Conservation (phyloP, 331 rosid species). For the Prunus yedoensis region DNA sequence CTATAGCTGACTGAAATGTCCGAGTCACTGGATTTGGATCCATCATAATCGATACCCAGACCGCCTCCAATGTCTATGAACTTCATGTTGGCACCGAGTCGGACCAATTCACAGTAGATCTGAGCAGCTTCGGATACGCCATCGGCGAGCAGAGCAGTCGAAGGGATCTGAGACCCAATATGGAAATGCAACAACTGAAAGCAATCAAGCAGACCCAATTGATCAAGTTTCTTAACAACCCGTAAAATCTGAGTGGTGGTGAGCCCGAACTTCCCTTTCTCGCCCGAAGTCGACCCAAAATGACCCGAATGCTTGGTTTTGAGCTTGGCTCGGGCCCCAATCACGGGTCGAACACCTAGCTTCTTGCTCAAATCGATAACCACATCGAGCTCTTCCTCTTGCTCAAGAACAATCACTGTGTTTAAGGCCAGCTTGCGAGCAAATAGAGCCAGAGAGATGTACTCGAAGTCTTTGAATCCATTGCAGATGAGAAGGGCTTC, state of each 20-base stretch:
- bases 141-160: conserved; percentile 70
- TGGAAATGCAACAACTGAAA: conserved; percentile 94
- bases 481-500: conserved; percentile 77
- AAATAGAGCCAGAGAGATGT: conserved; percentile 72
- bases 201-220: conserved; percentile 77
- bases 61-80: conserved; percentile 96
- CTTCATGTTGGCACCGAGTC: conserved; percentile 81
- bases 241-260: conserved; percentile 73
- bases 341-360: conserved; percentile 69
- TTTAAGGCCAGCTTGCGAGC: conserved; percentile 78
- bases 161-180: conserved; percentile 94
- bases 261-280: conserved; percentile 92
- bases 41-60: conserved; percentile 87
- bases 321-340: conserved; percentile 84
- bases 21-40: conserved; percentile 73
- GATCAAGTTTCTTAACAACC: conserved; percentile 75
- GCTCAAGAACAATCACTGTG: conserved; percentile 84
- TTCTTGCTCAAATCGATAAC: conserved; percentile 65
- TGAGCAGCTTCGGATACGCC: conserved; percentile 91
- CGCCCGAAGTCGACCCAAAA: conserved; percentile 91
- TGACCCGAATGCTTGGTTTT: conserved; percentile 86
- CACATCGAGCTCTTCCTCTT: conserved; percentile 82
- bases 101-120: conserved; percentile 85
- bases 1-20: conserved; percentile 75
- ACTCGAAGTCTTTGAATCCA: conserved; percentile 82